Evolutionary conservation across 225 moss, liverwort and hornwort genomes (phyloP), one percentile per base, ranked within the genome.

Genomic region (Climacium dendroides): DNA sequence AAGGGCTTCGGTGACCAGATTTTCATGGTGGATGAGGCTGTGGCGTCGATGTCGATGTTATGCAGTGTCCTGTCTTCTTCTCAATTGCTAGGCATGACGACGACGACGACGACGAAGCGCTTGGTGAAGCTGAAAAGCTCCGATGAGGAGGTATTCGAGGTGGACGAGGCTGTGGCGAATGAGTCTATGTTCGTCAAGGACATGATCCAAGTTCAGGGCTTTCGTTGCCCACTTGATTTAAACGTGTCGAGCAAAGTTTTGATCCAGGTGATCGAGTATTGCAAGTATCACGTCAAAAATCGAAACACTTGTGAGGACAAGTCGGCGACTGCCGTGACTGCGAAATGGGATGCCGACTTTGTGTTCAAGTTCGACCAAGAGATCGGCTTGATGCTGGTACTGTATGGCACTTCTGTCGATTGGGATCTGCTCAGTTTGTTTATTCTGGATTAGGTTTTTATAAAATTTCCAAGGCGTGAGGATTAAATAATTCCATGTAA

Each of bases 241-340:
- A 88, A 91, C 48, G 91, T 91, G 79, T 91, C 92, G 37, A 91
- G 92, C 83, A 84, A 86, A 29, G 88, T 93, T 50, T 41, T 93
- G 86, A 62, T 70, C 15, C 86, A 80, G 80, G 86, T 91, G 47
- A 89, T 93, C 62, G 83, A 89, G 62, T 91, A 93, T 47, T 93
- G 92, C 83, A 86, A 80, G 83, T 89, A 88, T 30, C 70, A 76
- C 41, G 89, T 89, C 26, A 88, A 91, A 28, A 91, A 88, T 37
- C 89, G 64, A 78, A 89, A 88, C 82, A 30, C 62, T 39, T 63
- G 69, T 39, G 89, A 75, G 25, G 79, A 69, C 48, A 89, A 91
- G 65, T 85, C 89, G 14, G 60, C 74, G 19, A 82, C 79, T 32
- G 72, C 82, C 9, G 85, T 79, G 74, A 79, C 87, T 35, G 89